Evolutionary conservation across 2,329 filamentous ascomycete genomes (phyloP).

Genomic region (Nemania sp.): DNA sequence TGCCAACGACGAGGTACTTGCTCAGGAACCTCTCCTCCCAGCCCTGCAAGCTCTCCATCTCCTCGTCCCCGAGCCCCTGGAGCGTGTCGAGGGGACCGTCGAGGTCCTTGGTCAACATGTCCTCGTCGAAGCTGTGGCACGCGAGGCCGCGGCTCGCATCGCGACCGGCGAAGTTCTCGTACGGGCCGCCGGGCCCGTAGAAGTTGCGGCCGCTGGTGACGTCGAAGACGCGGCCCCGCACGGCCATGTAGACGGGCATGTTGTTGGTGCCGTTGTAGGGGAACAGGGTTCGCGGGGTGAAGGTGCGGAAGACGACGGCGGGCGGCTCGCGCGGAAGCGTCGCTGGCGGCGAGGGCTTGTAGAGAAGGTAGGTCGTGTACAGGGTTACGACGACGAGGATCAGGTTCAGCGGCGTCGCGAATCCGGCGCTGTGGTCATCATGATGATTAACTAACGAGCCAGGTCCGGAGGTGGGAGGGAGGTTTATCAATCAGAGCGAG

Average conservation of each 20-base stretch:
- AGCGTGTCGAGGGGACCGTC: conserved; percentile 81
- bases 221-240: conserved; percentile 89
- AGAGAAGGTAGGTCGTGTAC: conserved; percentile 62
- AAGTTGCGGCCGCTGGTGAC: conserved; percentile 87
- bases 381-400: conserved; percentile 60
- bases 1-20: conserved; percentile 95
- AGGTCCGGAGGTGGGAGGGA: not conserved
- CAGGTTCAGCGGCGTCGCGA: conserved; percentile 67
- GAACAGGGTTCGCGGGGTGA: conserved; percentile 80
- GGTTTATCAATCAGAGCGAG: not conserved
- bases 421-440: conserved; percentile 42
- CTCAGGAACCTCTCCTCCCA: conserved; percentile 94
- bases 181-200: conserved; percentile 93
- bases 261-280: conserved; percentile 79
- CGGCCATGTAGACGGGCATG: conserved; percentile 84
- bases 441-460: not conserved
- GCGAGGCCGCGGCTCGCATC: conserved; percentile 90
- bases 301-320: conserved; percentile 66
- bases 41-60: conserved; percentile 80
- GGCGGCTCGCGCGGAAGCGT: conserved; percentile 57
- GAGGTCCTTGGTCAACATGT: conserved; percentile 91
- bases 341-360: conserved; percentile 54
- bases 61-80: conserved; percentile 70
- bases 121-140: conserved; percentile 89
- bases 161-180: conserved; percentile 92